These are phyloP conservation scores for Exophiala mesophila DNA, from an alignment of 2,329 filamentous ascomycete genomes.

Conservation along the genomic window DNA sequence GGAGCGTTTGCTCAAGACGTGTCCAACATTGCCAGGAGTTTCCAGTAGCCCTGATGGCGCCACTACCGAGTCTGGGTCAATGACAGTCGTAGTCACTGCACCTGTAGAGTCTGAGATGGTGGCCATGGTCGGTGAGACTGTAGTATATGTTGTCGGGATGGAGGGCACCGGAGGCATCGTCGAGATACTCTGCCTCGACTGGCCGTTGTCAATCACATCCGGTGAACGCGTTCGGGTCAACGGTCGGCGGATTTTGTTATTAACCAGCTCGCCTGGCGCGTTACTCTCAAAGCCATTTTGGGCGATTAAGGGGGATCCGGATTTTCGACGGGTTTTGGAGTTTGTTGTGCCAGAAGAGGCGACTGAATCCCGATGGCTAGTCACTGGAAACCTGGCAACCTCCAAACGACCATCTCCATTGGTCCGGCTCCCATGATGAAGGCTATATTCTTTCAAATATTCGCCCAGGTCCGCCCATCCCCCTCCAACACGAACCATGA, in stretches of 20 bases:
- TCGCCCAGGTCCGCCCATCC: conserved; percentile 98
- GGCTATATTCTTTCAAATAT: conserved; percentile 88
- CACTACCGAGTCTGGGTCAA: background rate
- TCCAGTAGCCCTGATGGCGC: background rate
- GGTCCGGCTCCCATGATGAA: conserved; percentile 70
- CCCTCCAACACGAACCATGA: conserved; percentile 96
- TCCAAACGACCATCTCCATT: conserved; percentile 54
- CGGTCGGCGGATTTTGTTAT: conserved; percentile 6
- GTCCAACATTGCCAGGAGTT: background rate
- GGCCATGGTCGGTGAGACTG: conserved; percentile 10
- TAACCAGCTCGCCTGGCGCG: conserved; percentile 6
- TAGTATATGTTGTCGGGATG: conserved; percentile 18
- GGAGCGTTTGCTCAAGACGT: conserved; percentile 2
- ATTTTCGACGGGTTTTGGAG: conserved; percentile 8
- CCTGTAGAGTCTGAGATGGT: conserved; percentile 7
- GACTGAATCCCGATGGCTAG: conserved; percentile 8
- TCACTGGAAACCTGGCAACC: conserved; percentile 45
- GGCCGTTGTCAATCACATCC: conserved; percentile 6
- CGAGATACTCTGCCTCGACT: conserved; percentile 5
- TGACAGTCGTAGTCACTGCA: conserved; percentile 1
- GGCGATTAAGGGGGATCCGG: conserved; percentile 9
- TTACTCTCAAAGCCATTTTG: conserved; percentile 10
- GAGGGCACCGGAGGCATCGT: conserved; percentile 23
- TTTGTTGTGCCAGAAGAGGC: background rate
- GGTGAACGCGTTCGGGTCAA: conserved; percentile 7